phyloP scores from a whole-genome alignment of 768 basidiomycete species.

The Lentinula aciculospora region DNA sequence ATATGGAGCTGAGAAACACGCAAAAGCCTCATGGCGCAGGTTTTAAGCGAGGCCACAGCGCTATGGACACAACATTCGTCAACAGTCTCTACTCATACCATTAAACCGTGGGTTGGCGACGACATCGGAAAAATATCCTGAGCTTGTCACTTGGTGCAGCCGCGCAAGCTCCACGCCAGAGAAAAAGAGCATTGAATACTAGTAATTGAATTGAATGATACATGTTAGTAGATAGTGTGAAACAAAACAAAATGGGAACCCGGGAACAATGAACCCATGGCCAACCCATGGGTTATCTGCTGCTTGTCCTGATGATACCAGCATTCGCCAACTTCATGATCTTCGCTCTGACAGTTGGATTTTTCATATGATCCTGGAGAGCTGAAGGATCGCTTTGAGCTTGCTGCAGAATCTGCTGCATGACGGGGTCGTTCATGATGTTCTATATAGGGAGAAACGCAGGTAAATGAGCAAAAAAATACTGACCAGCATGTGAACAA shows the following conservation, averaged over 20 bases:
- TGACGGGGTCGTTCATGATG: slow-evolving; percentile 87
- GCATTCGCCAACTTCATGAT: slow-evolving; percentile 89
- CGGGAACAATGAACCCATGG: background rate
- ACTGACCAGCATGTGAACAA: background rate
- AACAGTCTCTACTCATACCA: background rate
- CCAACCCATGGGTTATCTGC: slow-evolving; percentile 1
- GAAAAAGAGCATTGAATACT: background rate
- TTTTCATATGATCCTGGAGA: slow-evolving; percentile 95
- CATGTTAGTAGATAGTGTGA: slow-evolving; percentile 1
- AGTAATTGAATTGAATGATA: slow-evolving; percentile 4
- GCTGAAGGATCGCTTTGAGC: slow-evolving; percentile 86
- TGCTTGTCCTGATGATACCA: slow-evolving; percentile 88
- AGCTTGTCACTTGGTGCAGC: background rate
- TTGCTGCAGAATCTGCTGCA: slow-evolving; percentile 94
- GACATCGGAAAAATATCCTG: background rate
- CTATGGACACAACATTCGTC: background rate
- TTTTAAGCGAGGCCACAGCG: background rate
- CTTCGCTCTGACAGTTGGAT: slow-evolving; percentile 72
- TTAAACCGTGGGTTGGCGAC: background rate
- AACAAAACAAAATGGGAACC: background rate
- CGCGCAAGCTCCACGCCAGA: background rate
- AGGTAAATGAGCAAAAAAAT: slow-evolving; percentile 4
- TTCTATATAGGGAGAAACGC: slow-evolving; percentile 30
- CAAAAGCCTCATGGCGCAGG: background rate
- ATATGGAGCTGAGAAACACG: background rate